Evolutionary conservation across 73 alveolate species (phyloP).

Genomic region (Urostyla sp.): DNA sequence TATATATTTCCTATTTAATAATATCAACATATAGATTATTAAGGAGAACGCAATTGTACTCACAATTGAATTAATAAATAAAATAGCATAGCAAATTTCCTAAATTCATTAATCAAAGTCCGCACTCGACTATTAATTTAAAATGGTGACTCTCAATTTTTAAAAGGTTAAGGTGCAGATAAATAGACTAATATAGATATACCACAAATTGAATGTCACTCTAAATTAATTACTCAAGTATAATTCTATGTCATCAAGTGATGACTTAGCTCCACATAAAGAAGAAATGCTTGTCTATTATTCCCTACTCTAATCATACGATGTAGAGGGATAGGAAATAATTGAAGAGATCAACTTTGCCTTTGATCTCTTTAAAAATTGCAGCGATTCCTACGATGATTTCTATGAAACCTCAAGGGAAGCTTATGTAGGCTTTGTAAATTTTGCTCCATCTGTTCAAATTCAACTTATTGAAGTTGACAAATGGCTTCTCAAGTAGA

Average conservation of each 20-base stretch:
- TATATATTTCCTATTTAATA: not conserved
- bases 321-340: not conserved
- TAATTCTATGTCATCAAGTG: not conserved
- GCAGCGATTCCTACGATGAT: conserved; percentile 21
- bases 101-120: conserved; percentile 9
- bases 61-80: not conserved
- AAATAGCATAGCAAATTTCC: not conserved
- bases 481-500: conserved; percentile 12
- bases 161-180: not conserved
- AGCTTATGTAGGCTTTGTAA: conserved; percentile 40
- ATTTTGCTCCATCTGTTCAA: conserved; percentile 39
- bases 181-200: not conserved
- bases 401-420: conserved; percentile 15
- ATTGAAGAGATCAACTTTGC: not conserved
- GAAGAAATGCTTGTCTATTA: conserved; percentile 4
- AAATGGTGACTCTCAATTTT: not conserved
- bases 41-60: conserved; percentile 1
- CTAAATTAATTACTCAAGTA: not conserved
- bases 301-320: not conserved
- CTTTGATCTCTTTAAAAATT: not conserved
- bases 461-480: conserved; percentile 17
- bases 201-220: not conserved
- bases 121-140: conserved; percentile 6
- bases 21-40: not conserved
- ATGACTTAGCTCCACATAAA: not conserved